Conservation (phyloP, 1,284 basidiomycete genomes). For the Coriolopsis trogii region DNA sequence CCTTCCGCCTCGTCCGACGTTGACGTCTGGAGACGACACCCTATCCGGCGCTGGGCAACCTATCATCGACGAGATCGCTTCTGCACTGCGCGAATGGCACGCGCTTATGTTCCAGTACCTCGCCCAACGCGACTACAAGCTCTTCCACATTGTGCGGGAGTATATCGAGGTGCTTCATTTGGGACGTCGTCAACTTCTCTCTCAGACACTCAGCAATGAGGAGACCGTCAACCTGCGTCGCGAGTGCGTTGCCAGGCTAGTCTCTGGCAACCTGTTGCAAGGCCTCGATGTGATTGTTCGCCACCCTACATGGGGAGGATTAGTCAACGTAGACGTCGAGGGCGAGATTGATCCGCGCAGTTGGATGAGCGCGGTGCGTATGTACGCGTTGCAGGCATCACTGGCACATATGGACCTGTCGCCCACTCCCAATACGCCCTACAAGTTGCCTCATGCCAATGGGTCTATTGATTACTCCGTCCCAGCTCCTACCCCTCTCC, state of each 20-base stretch:
- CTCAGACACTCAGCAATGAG: conserved; percentile 86
- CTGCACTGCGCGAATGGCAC: conserved; percentile 95
- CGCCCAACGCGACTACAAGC: conserved; percentile 83
- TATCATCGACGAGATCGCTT: conserved; percentile 96
- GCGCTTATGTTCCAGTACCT: conserved; percentile 91
- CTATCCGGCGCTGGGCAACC: conserved; percentile 82
- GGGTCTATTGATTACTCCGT: conserved; percentile 39
- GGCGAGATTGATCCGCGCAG: conserved; percentile 73
- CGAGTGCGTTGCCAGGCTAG: conserved; percentile 88
- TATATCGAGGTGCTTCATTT: conserved; percentile 93
- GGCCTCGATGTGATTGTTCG: conserved; percentile 94
- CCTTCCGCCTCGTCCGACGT: conserved; percentile 88
- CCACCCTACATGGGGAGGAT: conserved; percentile 88
- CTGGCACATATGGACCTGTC: conserved; percentile 78
- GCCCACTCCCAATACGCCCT: conserved; percentile 33
- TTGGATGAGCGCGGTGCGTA: conserved; percentile 86
- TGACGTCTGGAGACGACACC: conserved; percentile 93
- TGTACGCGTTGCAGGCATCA: conserved; percentile 86
- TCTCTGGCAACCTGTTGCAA: conserved; percentile 90
- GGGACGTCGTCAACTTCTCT: conserved; percentile 87
- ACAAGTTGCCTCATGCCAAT: conserved; percentile 28
- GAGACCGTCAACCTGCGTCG: conserved; percentile 84
- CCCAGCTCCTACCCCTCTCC: conserved; percentile 43
- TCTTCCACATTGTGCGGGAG: conserved; percentile 86
- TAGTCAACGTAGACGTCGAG: conserved; percentile 85